Evolutionary conservation across 2,329 filamentous ascomycete species (phyloP).

Genomic region (Curvularia spicifera): DNA sequence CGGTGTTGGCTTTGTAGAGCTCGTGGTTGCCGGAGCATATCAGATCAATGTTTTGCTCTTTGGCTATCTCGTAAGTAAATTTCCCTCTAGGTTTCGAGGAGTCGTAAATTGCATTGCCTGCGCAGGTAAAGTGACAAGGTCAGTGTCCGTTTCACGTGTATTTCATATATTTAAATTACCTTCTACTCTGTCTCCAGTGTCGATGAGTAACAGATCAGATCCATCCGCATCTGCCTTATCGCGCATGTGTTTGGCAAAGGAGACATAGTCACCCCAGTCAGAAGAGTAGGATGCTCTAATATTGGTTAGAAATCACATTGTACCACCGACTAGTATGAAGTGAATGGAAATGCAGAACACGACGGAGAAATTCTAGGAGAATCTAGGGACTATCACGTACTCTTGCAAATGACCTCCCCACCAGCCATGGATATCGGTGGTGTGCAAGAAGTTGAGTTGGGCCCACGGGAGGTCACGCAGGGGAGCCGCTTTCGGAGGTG

Average conservation of each 20-base stretch:
- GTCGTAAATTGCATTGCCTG: slow-evolving; percentile 95
- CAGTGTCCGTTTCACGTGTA: slow-evolving; percentile 1
- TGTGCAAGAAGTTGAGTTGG: slow-evolving; percentile 90
- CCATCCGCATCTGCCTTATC: slow-evolving; percentile 78
- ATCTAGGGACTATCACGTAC: slow-evolving; percentile 54
- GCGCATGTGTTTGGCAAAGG: slow-evolving; percentile 84
- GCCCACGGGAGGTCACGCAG: slow-evolving; percentile 87
- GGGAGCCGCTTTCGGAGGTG: slow-evolving; percentile 77
- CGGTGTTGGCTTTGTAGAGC: slow-evolving; percentile 81
- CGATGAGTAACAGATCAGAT: slow-evolving; percentile 86
- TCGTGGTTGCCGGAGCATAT: slow-evolving; percentile 94
- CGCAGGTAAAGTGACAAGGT: slow-evolving; percentile 44
- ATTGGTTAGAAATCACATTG: slow-evolving; percentile 13
- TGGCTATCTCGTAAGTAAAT: slow-evolving; percentile 87
- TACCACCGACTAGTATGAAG: background rate
- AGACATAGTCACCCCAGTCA: slow-evolving; percentile 98
- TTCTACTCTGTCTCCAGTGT: slow-evolving; percentile 80
- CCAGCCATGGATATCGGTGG: slow-evolving; percentile 95
- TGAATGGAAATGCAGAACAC: background rate
- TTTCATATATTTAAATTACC: background rate
- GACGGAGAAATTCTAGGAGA: background rate
- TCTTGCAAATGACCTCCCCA: slow-evolving; percentile 91
- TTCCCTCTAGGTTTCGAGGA: slow-evolving; percentile 84
- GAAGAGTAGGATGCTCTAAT: slow-evolving; percentile 84
- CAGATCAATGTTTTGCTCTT: slow-evolving; percentile 81